phyloP scores from a whole-genome alignment of 2,329 filamentous ascomycete species.

The Alternaria angustiovoidea region DNA sequence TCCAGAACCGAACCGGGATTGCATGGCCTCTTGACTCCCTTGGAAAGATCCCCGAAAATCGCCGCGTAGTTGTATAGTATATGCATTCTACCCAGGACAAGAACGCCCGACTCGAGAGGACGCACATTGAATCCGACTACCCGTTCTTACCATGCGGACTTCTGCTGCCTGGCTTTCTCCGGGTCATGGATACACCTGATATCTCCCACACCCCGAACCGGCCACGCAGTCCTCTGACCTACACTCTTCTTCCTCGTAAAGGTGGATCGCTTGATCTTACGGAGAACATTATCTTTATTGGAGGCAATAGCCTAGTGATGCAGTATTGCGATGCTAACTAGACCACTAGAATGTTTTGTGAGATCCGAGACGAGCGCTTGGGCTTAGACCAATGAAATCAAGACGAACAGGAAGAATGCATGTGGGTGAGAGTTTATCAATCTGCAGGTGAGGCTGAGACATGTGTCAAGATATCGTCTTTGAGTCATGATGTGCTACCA shows the following conservation, averaged over 20 bases:
- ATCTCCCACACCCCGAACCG: background rate
- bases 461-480: background rate
- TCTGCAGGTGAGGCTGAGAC: background rate
- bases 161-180: too few relatives aligned
- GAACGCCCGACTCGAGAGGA: too few relatives aligned
- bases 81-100: too few relatives aligned
- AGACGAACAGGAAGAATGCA: background rate
- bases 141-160: too few relatives aligned
- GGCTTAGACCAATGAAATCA: background rate
- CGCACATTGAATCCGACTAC: background rate
- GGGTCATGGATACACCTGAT: too few relatives aligned
- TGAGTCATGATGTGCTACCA: background rate
- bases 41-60: too few relatives aligned
- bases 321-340: background rate
- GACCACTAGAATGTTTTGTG: background rate
- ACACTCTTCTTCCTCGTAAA: background rate
- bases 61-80: too few relatives aligned
- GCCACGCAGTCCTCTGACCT: background rate
- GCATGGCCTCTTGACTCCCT: background rate
- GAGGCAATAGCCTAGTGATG: background rate
- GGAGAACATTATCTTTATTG: background rate
- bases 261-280: background rate
- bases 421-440: background rate
- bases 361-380: constrained; percentile 2
- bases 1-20: background rate